Evolutionary conservation across 768 basidiomycete species (phyloP).

Genomic region (Holtermannia corniformis): DNA sequence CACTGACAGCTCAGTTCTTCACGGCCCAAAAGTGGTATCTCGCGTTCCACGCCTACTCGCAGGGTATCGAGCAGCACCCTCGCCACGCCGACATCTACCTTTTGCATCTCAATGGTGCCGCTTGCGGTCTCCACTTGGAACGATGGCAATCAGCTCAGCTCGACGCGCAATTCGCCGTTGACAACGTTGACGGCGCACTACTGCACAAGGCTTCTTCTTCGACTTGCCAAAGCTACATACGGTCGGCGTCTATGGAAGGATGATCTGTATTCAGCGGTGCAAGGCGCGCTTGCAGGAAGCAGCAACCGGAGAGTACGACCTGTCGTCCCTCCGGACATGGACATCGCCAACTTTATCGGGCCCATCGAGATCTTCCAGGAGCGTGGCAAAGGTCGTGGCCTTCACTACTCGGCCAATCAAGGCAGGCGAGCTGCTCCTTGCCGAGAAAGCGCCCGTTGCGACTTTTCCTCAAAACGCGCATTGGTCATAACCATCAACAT

Average conservation of each 20-base stretch:
- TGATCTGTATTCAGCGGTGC: too few species aligned
- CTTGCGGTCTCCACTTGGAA: background rate
- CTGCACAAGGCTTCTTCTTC: background rate
- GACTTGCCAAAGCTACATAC: background rate
- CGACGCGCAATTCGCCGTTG: background rate
- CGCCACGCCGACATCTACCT: background rate
- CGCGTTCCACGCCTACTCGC: background rate
- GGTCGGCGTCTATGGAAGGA: background rate
- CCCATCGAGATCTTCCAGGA: background rate
- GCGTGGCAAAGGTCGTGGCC: background rate
- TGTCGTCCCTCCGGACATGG: background rate
- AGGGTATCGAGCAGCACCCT: background rate
- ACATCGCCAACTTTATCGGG: background rate
- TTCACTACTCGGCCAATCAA: background rate
- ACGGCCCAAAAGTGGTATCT: background rate
- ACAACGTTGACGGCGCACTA: background rate
- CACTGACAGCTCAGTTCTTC: too few species aligned
- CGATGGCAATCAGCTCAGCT: background rate
- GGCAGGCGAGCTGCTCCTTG: background rate
- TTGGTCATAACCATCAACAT: too few species aligned
- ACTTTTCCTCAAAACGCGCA: background rate
- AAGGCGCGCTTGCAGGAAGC: too few species aligned
- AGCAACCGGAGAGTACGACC: too few species aligned
- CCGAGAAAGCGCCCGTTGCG: background rate
- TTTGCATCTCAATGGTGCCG: background rate